These are phyloP conservation scores for Mortierella sp. DNA, from an alignment of 371 early-diverging fungal species.

Conservation along the genomic window DNA sequence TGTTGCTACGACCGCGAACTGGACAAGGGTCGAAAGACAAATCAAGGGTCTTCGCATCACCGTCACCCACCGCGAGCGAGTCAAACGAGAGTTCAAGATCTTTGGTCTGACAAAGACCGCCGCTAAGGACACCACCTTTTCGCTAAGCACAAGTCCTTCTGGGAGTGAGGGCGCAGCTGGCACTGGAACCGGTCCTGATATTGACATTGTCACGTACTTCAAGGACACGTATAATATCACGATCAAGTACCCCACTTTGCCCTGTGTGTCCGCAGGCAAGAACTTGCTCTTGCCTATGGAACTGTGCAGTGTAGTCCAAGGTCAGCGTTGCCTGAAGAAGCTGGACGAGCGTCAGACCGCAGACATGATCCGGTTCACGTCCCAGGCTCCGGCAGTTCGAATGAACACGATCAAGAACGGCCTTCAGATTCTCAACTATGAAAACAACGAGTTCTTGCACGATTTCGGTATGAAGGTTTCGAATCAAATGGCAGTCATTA, in stretches of 20 bases:
- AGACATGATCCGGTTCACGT: conserved; percentile 92
- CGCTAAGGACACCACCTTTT: conserved; percentile 76
- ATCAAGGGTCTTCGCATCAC: conserved; percentile 77
- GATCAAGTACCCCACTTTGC: conserved; percentile 81
- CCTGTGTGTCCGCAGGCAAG: conserved; percentile 79
- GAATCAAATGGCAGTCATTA: conserved; percentile 62
- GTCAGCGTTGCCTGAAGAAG: conserved; percentile 83
- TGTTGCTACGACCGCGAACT: conserved; percentile 65
- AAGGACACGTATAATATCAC: conserved; percentile 69
- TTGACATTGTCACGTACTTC: conserved; percentile 83
- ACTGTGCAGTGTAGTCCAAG: conserved; percentile 84
- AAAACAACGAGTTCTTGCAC: conserved; percentile 63
- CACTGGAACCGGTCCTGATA: conserved; percentile 19
- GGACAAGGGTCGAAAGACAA: conserved; percentile 69
- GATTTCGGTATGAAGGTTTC: conserved; percentile 78
- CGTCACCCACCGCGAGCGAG: conserved; percentile 76
- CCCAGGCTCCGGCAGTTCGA: conserved; percentile 79
- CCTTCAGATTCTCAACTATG: conserved; percentile 60
- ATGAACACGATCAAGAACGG: conserved; percentile 69
- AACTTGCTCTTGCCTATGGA: conserved; percentile 85
- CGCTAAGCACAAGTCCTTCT: conserved; percentile 36
- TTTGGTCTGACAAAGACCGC: conserved; percentile 69
- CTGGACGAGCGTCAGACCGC: conserved; percentile 88
- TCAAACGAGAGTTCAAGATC: conserved; percentile 72
- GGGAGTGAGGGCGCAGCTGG: conserved; percentile 12